Evolutionary conservation across 1,139 yeast genomes (phyloP).

Genomic region (Pneumocystis sp.): DNA sequence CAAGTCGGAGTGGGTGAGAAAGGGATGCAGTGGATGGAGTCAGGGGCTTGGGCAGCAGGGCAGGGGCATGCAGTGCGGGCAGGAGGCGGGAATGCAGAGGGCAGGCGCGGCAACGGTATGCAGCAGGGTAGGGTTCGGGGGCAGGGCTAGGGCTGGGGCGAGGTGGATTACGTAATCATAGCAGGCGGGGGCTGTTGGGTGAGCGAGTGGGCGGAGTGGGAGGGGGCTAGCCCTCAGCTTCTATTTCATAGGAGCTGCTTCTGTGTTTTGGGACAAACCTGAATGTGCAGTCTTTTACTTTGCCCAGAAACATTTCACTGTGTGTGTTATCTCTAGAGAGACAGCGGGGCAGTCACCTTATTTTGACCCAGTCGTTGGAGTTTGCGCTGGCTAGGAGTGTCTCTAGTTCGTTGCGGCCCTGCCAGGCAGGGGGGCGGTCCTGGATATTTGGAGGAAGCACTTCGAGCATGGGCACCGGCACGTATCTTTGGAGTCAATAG

Average conservation of each 20-base stretch:
- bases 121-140: too few relatives aligned
- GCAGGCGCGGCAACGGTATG: too few relatives aligned
- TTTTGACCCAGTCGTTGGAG: slow-evolving; percentile 87
- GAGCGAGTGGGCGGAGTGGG: too few relatives aligned
- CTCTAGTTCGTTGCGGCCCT: slow-evolving; percentile 86
- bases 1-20: too few relatives aligned
- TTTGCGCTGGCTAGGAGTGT: slow-evolving; percentile 74
- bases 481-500: slow-evolving; percentile 28
- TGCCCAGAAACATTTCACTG: slow-evolving; percentile 1
- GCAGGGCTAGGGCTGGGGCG: too few relatives aligned
- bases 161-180: too few relatives aligned
- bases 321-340: neutral
- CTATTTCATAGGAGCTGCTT: neutral
- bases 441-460: slow-evolving; percentile 76
- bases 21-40: too few relatives aligned
- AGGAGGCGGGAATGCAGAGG: too few relatives aligned
- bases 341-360: slow-evolving; percentile 84
- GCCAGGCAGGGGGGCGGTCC: slow-evolving; percentile 89
- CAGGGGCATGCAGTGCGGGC: too few relatives aligned
- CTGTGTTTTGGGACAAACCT: neutral
- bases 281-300: slow-evolving; percentile 5
- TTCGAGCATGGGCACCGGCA: slow-evolving; percentile 87
- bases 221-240: neutral
- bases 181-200: too few relatives aligned
- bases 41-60: too few relatives aligned